Base-by-base conservation (phyloP, 1,284 basidiomycete species). In the Pseudozyma tsukubaensis region DNA sequence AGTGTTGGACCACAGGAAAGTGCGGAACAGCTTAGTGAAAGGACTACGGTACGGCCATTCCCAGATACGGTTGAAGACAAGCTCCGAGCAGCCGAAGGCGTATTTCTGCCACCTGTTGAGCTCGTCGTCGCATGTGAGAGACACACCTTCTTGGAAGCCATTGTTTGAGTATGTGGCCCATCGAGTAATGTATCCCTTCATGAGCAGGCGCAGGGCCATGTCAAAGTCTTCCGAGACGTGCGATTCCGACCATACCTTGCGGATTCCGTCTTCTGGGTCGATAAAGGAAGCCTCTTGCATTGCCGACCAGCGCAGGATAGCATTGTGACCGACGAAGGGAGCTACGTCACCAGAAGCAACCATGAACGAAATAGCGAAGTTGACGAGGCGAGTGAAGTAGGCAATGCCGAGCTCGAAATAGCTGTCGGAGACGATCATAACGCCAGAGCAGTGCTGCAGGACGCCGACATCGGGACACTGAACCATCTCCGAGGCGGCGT, bases 71-170 rank as follows among this genome's bases (percentile, higher is more conserved):
- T 66, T 62, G 76, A 72, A 50, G 40, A 71, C 49, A 35, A 80
- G 24, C 55, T 83, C 86, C 65, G 81, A 91, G 53, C 85, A 73
- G 11, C 92, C 92, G 81, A 91, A 94, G 0, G 91, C 88, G 78
- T 94, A 94, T 81, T 94, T 94, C 74, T 93, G 91, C 92, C 92
- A 94, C 3, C 92, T 85, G 73, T 93, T 93, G 3, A 92, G 85
- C 80, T 92, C 91, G 78, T 93, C 92, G 49, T 92, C 91, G 64
- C 89, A 6, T 13, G 86, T 86, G 12, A 94, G 86, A 0, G 91
- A 92, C n/a, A 94, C 93, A 74, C 93, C 93, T 79, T 94, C 93
- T 84, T 92, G 90, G 86, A 94, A 94, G 0, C 88, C 91, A 39
- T 91, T 89, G 47, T 91, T 88, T 0, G 89, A 90, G 84, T 94